These are phyloP conservation scores for Barnettozyma populi DNA, from an alignment of 805 yeast species.

Conservation along the genomic window DNA sequence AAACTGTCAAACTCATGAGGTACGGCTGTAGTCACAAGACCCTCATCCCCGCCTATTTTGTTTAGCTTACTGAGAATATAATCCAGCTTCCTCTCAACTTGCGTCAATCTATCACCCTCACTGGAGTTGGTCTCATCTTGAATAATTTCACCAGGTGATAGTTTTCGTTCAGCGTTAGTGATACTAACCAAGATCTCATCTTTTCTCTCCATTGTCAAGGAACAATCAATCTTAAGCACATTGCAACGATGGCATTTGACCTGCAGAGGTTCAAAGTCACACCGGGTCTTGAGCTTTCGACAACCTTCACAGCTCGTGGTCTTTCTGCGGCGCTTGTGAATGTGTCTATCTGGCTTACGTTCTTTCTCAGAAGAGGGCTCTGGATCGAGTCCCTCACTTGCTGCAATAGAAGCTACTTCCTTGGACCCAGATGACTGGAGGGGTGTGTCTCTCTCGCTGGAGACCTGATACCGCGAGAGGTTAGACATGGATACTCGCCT, in stretches of 20 bases:
- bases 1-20: background rate
- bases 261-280: conserved; percentile 41
- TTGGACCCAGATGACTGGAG: background rate
- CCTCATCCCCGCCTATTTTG: background rate
- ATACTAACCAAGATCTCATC: conserved; percentile 21
- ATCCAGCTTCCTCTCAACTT: conserved; percentile 17
- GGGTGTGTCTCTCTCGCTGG: conserved; percentile 2
- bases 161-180: conserved; percentile 8
- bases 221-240: conserved; percentile 42
- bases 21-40: background rate
- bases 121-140: background rate
- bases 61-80: conserved; percentile 25
- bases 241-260: conserved; percentile 49
- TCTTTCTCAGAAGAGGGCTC: background rate
- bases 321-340: conserved; percentile 32
- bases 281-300: conserved; percentile 51
- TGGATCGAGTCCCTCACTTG: background rate
- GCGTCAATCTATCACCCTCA: conserved; percentile 6
- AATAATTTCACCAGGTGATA: background rate
- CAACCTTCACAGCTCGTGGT: conserved; percentile 46
- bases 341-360: background rate
- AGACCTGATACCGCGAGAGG: background rate
- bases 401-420: background rate
- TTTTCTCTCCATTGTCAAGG: conserved; percentile 32
- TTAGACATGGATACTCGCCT: background rate